Base-by-base conservation (phyloP, 208 protist genomes). In the Acanthamoeba lenticulata region DNA sequence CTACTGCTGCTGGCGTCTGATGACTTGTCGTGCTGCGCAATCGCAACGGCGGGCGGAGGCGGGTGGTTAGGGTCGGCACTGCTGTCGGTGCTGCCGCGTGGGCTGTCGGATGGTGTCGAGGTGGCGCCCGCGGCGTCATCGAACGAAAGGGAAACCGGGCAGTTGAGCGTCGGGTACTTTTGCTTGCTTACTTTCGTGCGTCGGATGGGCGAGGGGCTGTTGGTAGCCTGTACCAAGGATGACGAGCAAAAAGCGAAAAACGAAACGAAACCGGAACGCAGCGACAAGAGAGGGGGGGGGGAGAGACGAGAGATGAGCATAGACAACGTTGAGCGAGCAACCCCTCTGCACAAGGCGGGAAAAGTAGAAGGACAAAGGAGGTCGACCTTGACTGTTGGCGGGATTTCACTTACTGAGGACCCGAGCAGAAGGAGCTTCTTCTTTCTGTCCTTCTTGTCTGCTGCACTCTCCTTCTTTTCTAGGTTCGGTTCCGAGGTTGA, bases 381-480 rank as follows among this genome's bases (percentile, higher is more conserved):
- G 52, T 29, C n/a, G n/a, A 77, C 67, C 29, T 77, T 77, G 0
- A 32, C 67, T 0, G 32, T n/a, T 42, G 34, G 67, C 5, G 67
- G 67, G 36, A 77, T 42, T 77, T 77, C 67, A 32, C 67, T 77
- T 13, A 42, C 67, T 17, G 67, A 77, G 32, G 67, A 77, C 34
- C 67, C 67, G 34, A 77, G 36, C 29, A 77, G 67, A n/a, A 77
- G 67, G 29, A 77, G 67, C 67, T 77, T 77, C 67, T 77, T 77
- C 36, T 77, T 77, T 42, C 36, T 36, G 29, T 36, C 34, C 67
- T 77, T 77, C 40, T 77, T 77, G 67, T 77, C 55, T 29, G 55
- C 55, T 24, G 55, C 55, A 1, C 19, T 11, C 29, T 62, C 55
- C 55, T 62, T 62, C 55, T 62, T 62, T 17, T 62, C 55, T 6